Evolutionary conservation across 192 early-diverging fungal species (phyloP).

Genomic region (Coemansia sp.): DNA sequence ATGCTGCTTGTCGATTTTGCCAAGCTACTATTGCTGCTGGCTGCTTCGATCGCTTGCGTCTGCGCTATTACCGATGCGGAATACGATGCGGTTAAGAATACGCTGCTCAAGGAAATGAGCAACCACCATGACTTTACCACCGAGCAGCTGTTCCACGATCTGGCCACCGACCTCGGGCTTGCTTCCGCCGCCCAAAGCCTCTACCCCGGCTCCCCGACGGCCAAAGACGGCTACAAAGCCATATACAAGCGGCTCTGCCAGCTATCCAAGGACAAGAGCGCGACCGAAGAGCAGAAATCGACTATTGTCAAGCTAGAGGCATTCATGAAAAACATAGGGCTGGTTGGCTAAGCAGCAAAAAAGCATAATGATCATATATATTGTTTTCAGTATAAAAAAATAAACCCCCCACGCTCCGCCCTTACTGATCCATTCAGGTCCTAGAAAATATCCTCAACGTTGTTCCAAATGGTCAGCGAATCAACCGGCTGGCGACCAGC

Average conservation of each 20-base stretch:
- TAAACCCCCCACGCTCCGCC: too few species aligned
- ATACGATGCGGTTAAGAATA: neutral
- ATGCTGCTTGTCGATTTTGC: neutral
- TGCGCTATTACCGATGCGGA: neutral
- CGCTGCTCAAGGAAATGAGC: conserved; percentile 10
- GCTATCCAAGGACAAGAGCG: neutral
- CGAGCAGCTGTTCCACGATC: conserved; percentile 1
- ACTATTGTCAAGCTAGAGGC: neutral
- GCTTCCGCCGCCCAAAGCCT: neutral
- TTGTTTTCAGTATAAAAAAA: too few species aligned
- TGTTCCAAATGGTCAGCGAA: conserved; percentile 16
- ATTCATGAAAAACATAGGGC: neutral
- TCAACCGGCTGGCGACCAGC: neutral
- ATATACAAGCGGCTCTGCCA: neutral
- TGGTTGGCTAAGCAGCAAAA: neutral
- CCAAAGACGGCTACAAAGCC: neutral
- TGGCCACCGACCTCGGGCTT: neutral
- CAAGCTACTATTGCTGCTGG: too few species aligned
- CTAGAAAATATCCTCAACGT: conserved; percentile 48
- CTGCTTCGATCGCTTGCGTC: too few species aligned
- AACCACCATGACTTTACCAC: conserved; percentile 9
- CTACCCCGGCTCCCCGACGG: neutral
- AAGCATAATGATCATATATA: neutral
- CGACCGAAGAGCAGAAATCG: neutral
- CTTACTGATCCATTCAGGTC: too few species aligned